These are phyloP conservation scores for Euphrasia confusa DNA, from an alignment of 257 asterid species.

Conservation along the genomic window DNA sequence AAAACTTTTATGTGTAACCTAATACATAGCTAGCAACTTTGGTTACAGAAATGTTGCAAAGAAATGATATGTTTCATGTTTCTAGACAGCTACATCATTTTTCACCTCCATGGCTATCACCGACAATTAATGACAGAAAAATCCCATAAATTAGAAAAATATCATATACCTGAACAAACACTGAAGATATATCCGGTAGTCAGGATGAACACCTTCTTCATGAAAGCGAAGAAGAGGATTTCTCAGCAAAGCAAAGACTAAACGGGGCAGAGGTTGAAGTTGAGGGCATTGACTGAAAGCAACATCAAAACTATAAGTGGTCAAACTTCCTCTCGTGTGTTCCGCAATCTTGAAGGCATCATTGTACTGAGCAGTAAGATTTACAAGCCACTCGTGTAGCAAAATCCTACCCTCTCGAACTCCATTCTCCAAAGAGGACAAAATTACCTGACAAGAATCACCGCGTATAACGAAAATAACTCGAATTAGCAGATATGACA, in stretches of 20 bases:
- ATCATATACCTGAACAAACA: conserved; percentile 89
- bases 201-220: conserved; percentile 99
- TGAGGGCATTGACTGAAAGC: conserved; percentile 94
- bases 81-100: conserved; percentile 3
- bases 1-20: background rate
- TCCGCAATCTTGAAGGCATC: conserved; percentile 71
- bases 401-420: conserved; percentile 88
- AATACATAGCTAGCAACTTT: conserved; percentile 4
- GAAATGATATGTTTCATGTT: background rate
- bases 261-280: conserved; percentile 84
- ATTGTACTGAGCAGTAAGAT: conserved; percentile 86
- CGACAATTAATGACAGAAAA: background rate
- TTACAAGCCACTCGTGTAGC: conserved; percentile 98
- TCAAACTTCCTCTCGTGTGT: conserved; percentile 54
- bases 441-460: conserved; percentile 62
- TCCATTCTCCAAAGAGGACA: conserved; percentile 86
- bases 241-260: conserved; percentile 86
- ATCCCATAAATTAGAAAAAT: conserved; percentile 2
- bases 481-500: conserved; percentile 11
- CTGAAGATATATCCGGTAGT: conserved; percentile 89
- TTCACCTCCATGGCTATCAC: conserved; percentile 1
- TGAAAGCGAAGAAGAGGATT: conserved; percentile 96
- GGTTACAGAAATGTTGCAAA: background rate
- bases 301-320: conserved; percentile 55
- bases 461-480: conserved; percentile 13